These are phyloP conservation scores for Nannochloropsis oceanica DNA, from an alignment of 108 stramenopile genomes.

Conservation along the genomic window DNA sequence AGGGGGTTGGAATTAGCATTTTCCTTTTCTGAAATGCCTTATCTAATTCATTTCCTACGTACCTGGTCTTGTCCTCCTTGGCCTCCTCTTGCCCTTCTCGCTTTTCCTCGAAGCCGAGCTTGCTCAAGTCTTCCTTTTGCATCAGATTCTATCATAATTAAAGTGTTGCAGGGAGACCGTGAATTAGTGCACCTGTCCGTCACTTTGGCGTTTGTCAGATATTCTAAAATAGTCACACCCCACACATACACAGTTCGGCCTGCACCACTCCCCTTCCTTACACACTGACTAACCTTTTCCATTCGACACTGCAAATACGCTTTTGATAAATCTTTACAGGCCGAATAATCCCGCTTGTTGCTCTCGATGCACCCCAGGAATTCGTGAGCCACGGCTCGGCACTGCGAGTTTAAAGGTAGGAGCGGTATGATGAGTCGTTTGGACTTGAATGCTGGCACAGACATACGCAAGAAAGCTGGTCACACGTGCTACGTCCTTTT, in stretches of 20 bases:
- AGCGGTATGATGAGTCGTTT: neutral
- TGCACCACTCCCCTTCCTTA: neutral
- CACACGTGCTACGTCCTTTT: too few relatives aligned
- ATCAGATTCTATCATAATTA: neutral
- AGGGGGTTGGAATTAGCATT: neutral
- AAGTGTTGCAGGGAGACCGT: neutral
- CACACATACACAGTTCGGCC: neutral
- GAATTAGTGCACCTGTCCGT: neutral
- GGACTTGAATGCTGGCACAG: too few relatives aligned
- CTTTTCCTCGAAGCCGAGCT: neutral
- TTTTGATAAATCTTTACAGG: neutral
- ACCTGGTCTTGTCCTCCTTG: neutral
- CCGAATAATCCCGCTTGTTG: neutral
- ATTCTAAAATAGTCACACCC: neutral
- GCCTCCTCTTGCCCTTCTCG: neutral
- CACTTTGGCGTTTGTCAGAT: neutral
- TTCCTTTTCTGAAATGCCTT: neutral
- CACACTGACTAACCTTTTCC: neutral
- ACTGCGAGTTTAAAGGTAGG: neutral
- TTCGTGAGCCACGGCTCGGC: neutral
- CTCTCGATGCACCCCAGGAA: neutral
- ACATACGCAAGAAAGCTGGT: too few relatives aligned
- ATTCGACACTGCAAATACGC: neutral
- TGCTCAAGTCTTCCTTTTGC: neutral
- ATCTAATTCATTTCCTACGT: neutral